These are phyloP conservation scores for Hirschfeldia incana DNA, from an alignment of 345 rosid species.

Conservation along the genomic window DNA sequence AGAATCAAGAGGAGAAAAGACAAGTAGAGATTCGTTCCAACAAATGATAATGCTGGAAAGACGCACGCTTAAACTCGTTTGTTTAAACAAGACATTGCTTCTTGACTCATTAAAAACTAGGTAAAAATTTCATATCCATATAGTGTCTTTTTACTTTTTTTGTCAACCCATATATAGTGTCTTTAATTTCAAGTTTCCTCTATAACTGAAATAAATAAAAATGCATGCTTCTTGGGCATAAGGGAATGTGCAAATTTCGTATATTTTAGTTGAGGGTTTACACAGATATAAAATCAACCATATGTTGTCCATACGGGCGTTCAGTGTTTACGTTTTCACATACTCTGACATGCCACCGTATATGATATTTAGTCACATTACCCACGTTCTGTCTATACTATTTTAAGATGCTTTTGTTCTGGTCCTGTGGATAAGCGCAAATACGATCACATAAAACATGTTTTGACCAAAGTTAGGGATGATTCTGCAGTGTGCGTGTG, in stretches of 20 bases:
- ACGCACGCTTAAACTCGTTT: constrained; percentile 50
- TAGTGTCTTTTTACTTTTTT: not conserved
- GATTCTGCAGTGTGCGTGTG: not conserved
- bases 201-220: not conserved
- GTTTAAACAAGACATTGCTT: constrained; percentile 39
- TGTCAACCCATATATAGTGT: no score
- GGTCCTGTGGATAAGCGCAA: constrained; percentile 24
- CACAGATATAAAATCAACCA: not conserved
- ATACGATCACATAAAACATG: constrained; percentile 23
- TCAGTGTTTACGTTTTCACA: constrained; percentile 1
- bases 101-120: constrained; percentile 30
- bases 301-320: not conserved
- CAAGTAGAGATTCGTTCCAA: constrained; percentile 38
- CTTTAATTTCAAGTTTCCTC: no score
- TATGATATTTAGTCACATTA: constrained; percentile 10
- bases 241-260: constrained; percentile 1
- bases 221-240: not conserved
- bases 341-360: constrained; percentile 14
- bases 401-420: constrained; percentile 14
- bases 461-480: constrained; percentile 30
- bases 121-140: constrained; percentile 9
- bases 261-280: not conserved
- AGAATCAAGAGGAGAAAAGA: constrained; percentile 35
- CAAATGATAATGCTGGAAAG: constrained; percentile 52
- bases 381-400: constrained; percentile 24